Base-by-base conservation (phyloP, 805 yeast species). In the Sugiyamaella marilandica region DNA sequence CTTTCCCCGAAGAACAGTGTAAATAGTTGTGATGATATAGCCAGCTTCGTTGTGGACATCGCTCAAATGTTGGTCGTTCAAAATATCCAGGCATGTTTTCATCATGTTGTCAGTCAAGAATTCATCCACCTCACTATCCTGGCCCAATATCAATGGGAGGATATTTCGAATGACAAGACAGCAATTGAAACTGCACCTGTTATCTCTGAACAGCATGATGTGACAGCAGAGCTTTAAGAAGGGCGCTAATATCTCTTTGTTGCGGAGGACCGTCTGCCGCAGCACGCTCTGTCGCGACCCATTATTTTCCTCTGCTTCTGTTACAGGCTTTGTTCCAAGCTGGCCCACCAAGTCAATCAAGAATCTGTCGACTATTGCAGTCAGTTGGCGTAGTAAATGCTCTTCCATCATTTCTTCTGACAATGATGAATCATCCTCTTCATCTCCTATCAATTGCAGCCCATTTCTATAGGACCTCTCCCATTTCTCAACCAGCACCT, bases 391-490 rank as follows among this genome's bases (percentile, higher is more conserved):
- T 55, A 92, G 73, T 74, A 92, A 78, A 68, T 92, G 96, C 66
- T 94, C 99, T 60, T 92, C 97, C 87, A 94, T 85, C 95, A 94
- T 94, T 65, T 94, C 99, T 60, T 91, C 97, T n/a, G 94, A 84
- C 62, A 92, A 75, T 21, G 89, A 87, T 49, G 83, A 91, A 61
- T 90, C 96, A 55, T 82, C 84, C 41, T 79, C 82, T 41, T 78
- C 76, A 2, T 85, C 84, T 32, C 78, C 81, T 36, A 64, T 67
- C 10, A 72, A 65, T 53, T 70, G 72, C 37, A 72, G 62, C 46
- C 80, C 77, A 37, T 68, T 70, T 50, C 72, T 68, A 65, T 78
- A 81, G 16, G 82, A 87, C 57, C 74, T 75, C 29, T 76, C 80
- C 99, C 99, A 94, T 65, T 79, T 84, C 26, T 72, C 72, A n/a